These are phyloP conservation scores for Pyrenophora teres DNA, from an alignment of 2,329 filamentous ascomycete genomes.

Conservation along the genomic window DNA sequence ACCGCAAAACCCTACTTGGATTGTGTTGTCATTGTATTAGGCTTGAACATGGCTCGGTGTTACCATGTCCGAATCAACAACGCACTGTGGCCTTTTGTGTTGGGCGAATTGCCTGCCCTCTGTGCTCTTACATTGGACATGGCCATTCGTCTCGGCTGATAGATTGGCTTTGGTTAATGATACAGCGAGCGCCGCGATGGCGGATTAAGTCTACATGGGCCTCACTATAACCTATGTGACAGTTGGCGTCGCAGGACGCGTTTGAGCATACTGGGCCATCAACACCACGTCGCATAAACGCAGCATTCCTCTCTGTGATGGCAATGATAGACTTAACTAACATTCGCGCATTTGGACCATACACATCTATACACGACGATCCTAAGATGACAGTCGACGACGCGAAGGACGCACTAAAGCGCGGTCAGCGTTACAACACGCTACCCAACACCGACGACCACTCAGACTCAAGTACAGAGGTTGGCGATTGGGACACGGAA, in stretches of 20 bases:
- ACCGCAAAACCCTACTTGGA: too few species aligned
- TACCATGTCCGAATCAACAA: too few species aligned
- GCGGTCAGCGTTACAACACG: constrained; percentile 30
- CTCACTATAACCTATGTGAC: constrained; percentile 17
- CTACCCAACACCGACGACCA: constrained; percentile 26
- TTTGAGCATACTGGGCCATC: constrained; percentile 17
- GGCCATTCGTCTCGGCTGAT: not conserved
- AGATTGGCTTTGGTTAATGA: not conserved
- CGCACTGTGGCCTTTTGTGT: too few species aligned
- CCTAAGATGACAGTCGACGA: constrained; percentile 11
- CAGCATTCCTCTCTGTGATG: not conserved
- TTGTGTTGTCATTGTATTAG: too few species aligned
- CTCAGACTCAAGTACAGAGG: constrained; percentile 37
- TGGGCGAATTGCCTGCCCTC: too few species aligned
- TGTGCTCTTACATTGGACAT: not conserved
- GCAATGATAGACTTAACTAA: not conserved
- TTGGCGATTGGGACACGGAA: constrained; percentile 32
- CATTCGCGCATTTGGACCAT: constrained; percentile 12
- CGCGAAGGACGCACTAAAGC: constrained; percentile 19
- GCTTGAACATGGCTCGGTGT: too few species aligned
- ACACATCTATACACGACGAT: constrained; percentile 22
- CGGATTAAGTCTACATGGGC: not conserved
- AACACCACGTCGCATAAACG: constrained; percentile 1
- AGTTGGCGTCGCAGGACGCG: constrained; percentile 34
- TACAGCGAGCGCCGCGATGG: not conserved